phyloP scores from a whole-genome alignment of 805 yeast species.

The Saccharomyces jurei region DNA sequence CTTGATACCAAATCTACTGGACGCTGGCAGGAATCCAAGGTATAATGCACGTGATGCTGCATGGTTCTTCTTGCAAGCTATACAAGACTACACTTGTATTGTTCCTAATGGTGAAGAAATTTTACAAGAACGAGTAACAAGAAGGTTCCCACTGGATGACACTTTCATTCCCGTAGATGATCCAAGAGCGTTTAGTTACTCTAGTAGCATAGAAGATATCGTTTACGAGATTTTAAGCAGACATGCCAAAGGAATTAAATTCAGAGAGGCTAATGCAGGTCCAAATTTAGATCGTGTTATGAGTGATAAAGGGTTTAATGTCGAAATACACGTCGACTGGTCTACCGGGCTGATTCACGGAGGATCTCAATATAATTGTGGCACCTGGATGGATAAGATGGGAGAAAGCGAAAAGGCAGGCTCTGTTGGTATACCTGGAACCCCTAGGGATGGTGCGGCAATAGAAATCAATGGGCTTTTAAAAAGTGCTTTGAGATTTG shows the following conservation, averaged over 20 bases:
- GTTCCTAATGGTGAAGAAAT: conserved; percentile 66
- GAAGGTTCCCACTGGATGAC: conserved; percentile 89
- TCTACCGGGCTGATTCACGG: conserved; percentile 79
- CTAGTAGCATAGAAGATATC: conserved; percentile 63
- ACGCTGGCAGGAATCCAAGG: conserved; percentile 88
- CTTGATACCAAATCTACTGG: conserved; percentile 83
- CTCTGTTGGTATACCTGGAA: conserved; percentile 89
- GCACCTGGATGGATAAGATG: conserved; percentile 99
- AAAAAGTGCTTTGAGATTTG: conserved; percentile 79
- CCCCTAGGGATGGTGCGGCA: conserved; percentile 97
- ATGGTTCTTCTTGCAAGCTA: conserved; percentile 86
- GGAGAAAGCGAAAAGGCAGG: conserved; percentile 85
- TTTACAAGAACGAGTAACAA: conserved; percentile 59
- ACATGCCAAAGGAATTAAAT: conserved; percentile 82
- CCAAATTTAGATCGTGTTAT: conserved; percentile 80
- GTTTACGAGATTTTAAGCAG: conserved; percentile 76
- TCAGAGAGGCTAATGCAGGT: conserved; percentile 94
- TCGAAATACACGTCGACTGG: conserved; percentile 79
- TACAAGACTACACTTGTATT: conserved; percentile 67
- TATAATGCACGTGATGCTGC: conserved; percentile 95
- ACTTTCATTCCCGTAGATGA: conserved; percentile 61
- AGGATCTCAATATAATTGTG: conserved; percentile 88
- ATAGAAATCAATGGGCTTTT: conserved; percentile 83
- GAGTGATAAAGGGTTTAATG: conserved; percentile 88
- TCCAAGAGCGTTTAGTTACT: conserved; percentile 66